Percentiles rank a stretch among this genome's conserved stretches.
Conservation (phyloP, 495 filamentous ascomycete species). For the Aspergillus funiculosus region DNA sequence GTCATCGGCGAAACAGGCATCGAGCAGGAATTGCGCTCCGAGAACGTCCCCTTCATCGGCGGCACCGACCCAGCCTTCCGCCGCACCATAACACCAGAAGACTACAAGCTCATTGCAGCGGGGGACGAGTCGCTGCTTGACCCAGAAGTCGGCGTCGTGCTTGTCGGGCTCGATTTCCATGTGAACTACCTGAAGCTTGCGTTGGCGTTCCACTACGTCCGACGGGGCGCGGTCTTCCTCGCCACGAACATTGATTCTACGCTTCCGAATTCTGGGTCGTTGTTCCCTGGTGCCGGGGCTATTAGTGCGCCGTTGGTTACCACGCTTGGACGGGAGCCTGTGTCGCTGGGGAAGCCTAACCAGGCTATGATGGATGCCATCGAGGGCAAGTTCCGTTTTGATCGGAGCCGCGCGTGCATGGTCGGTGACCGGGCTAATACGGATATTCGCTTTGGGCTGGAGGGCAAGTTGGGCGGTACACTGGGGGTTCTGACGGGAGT, state of each 20-base stretch:
- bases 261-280: conserved; percentile 65
- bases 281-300: conserved; percentile 90
- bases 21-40: conserved; percentile 74
- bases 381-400: conserved; percentile 88
- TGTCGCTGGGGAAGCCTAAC: conserved; percentile 86
- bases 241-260: conserved; percentile 91
- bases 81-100: conserved; percentile 68
- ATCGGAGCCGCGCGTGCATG: conserved; percentile 86
- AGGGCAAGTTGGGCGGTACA: conserved; percentile 86
- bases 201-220: conserved; percentile 78
- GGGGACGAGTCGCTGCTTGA: conserved; percentile 64
- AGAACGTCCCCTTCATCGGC: conserved; percentile 74
- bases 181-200: conserved; percentile 89
- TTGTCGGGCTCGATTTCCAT: conserved; percentile 86
- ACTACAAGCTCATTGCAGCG: conserved; percentile 70
- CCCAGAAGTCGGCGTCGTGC: conserved; percentile 80
- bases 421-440: conserved; percentile 91
- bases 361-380: conserved; percentile 99
- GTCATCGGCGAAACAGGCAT: conserved; percentile 89
- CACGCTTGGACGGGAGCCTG: conserved; percentile 63
- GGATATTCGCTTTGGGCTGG: conserved; percentile 91
- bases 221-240: conserved; percentile 77
- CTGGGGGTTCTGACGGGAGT: conserved; percentile 90
- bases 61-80: conserved; percentile 79
- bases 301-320: conserved; percentile 72